These are phyloP conservation scores for Cucurbita ficifolia DNA, from an alignment of 306 rosid species.

Conservation along the genomic window DNA sequence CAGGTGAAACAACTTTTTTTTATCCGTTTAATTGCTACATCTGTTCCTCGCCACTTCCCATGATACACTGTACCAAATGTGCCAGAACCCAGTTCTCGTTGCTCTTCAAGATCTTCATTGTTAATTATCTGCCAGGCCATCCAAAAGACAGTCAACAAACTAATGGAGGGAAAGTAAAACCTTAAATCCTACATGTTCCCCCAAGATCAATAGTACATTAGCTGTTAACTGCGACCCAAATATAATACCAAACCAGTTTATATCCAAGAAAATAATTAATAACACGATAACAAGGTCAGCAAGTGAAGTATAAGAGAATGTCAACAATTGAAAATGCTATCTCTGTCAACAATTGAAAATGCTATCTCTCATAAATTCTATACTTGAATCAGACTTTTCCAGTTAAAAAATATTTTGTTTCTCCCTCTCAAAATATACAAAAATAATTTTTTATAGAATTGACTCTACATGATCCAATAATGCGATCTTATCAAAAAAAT, in stretches of 20 bases:
- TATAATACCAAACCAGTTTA: not conserved
- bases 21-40: constrained; percentile 74
- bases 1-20: constrained; percentile 67
- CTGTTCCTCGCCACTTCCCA: constrained; percentile 82
- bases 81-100: constrained; percentile 69
- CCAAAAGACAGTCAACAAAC: constrained; percentile 6
- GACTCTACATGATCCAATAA: not conserved
- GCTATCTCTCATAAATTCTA: not conserved
- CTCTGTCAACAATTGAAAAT: not conserved
- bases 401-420: not conserved
- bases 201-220: not conserved
- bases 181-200: not conserved
- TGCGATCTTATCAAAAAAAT: not conserved
- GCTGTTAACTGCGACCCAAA: not conserved
- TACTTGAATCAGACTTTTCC: not conserved
- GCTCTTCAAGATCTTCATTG: constrained; percentile 82
- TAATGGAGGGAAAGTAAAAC: not conserved
- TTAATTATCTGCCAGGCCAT: constrained; percentile 36
- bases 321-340: not conserved
- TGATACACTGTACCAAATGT: constrained; percentile 78
- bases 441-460: not conserved
- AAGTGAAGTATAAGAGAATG: not conserved
- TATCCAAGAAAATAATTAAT: not conserved
- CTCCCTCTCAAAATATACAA: not conserved
- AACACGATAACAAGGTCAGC: not conserved